phyloP scores from a whole-genome alignment of 192 early-diverging fungal species.

The Rhizoclosmatium sp. region DNA sequence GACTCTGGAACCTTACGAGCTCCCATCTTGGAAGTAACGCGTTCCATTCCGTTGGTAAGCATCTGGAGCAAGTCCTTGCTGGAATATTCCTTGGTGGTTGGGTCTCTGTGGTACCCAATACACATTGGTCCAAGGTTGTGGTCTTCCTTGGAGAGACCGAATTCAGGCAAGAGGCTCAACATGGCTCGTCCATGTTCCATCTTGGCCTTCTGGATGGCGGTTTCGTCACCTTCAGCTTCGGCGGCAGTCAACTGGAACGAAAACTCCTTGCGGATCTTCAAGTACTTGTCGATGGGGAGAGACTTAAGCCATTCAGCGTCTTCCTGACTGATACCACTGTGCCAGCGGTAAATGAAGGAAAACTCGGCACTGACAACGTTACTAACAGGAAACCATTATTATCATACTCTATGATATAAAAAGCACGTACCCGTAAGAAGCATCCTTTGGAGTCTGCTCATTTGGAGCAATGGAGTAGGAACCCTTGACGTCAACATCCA shows the following conservation, averaged over 20 bases:
- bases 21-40: conserved; percentile 40
- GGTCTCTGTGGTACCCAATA: conserved; percentile 45
- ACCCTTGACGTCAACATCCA: conserved; percentile 39
- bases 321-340: conserved; percentile 51
- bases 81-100: conserved; percentile 27
- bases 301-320: conserved; percentile 45
- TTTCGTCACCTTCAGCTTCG: conserved; percentile 22
- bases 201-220: conserved; percentile 28
- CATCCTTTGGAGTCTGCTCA: conserved; percentile 30
- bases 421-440: conserved; percentile 32
- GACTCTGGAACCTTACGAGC: conserved; percentile 49
- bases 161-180: not conserved
- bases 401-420: too few species aligned
- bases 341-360: conserved; percentile 56
- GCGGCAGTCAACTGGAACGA: not conserved
- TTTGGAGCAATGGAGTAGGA: conserved; percentile 44
- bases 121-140: conserved; percentile 33
- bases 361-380: conserved; percentile 57
- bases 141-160: conserved; percentile 19
- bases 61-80: conserved; percentile 38
- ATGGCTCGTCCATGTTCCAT: not conserved
- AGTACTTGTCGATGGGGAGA: not conserved
- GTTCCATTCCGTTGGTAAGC: conserved; percentile 4
- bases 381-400: too few species aligned
- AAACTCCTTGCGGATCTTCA: not conserved